Evolutionary conservation across 768 basidiomycete species (phyloP).

Genomic region (Suillus tomentosus): DNA sequence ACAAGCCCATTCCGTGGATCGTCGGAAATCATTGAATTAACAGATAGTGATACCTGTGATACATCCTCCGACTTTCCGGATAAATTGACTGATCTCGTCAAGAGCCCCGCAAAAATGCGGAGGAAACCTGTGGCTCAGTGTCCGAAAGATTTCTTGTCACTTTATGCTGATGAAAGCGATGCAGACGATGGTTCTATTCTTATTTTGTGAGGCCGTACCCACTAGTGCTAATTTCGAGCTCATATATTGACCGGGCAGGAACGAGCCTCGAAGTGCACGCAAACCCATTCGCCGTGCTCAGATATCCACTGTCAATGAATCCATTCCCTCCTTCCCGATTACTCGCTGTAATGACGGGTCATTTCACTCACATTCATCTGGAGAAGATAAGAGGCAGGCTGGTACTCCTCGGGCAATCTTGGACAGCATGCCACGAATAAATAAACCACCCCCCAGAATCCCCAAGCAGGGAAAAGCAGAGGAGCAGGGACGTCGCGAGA

Average conservation of each 20-base stretch:
- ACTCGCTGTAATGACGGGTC: not conserved
- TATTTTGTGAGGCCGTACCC: conserved; percentile 34
- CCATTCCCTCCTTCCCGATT: not conserved
- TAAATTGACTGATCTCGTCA: conserved; percentile 25
- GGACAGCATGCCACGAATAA: conserved; percentile 14
- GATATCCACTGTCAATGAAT: not conserved
- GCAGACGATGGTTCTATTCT: conserved; percentile 42
- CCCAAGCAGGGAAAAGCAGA: conserved; percentile 46
- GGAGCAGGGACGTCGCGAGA: conserved; percentile 46
- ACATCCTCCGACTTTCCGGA: conserved; percentile 25
- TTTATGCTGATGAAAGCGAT: conserved; percentile 35
- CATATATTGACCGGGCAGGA: conserved; percentile 23
- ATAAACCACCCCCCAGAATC: conserved; percentile 23
- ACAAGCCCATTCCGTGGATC: conserved; percentile 6
- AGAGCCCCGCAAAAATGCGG: conserved; percentile 11
- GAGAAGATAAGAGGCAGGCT: not conserved
- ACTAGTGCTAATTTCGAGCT: conserved; percentile 7
- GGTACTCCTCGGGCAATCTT: conserved; percentile 8
- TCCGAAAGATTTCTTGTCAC: conserved; percentile 17
- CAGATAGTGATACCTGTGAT: conserved; percentile 29
- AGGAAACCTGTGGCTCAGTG: conserved; percentile 13
- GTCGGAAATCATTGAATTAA: conserved; percentile 31
- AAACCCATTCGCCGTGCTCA: conserved; percentile 42
- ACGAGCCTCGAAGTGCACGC: conserved; percentile 52
- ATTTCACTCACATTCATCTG: conserved; percentile 12